Percentiles rank a stretch among this genome's conserved stretches.
Evolutionary conservation across 2,329 filamentous ascomycete species (phyloP).

Genomic region (Fusarium nematophilum): DNA sequence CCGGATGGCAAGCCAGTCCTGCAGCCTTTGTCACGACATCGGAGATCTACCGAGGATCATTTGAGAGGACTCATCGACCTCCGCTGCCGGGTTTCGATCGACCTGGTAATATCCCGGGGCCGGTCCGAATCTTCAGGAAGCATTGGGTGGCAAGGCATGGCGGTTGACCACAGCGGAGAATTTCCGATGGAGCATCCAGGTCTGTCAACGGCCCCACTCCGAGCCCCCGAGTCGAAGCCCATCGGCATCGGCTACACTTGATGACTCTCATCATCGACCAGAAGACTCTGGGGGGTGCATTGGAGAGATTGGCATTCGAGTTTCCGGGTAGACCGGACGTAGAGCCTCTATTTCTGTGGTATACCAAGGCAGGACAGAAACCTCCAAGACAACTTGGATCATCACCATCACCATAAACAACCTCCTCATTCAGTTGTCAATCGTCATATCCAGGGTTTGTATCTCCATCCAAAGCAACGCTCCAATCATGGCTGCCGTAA

Average conservation of each 20-base stretch:
- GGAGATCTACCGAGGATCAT: not conserved
- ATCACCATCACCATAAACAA: not conserved
- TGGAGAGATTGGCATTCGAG: too few relatives aligned
- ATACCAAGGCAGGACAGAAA: conserved; percentile 16
- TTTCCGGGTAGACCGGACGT: not conserved
- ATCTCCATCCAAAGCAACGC: not conserved
- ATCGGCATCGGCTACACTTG: conserved; percentile 7
- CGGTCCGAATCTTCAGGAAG: too few relatives aligned
- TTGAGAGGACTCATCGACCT: too few relatives aligned
- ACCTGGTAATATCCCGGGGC: not conserved
- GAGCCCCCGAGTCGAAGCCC: conserved; percentile 8
- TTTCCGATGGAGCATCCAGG: not conserved
- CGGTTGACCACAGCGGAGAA: too few relatives aligned
- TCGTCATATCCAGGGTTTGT: not conserved
- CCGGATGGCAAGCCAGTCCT: too few relatives aligned
- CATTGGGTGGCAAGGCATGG: too few relatives aligned
- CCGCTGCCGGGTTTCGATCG: too few relatives aligned
- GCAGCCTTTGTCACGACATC: not conserved
- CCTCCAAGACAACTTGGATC: not conserved
- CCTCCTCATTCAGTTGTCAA: not conserved
- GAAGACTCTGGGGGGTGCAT: too few relatives aligned
- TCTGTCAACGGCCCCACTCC: conserved; percentile 12
- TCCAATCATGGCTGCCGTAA: conserved; percentile 31
- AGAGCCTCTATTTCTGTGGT: not conserved
- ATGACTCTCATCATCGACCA: too few relatives aligned